These are phyloP conservation scores for Avena eriantha DNA, from an alignment of 176 grass and related monocot genomes.

Conservation along the genomic window DNA sequence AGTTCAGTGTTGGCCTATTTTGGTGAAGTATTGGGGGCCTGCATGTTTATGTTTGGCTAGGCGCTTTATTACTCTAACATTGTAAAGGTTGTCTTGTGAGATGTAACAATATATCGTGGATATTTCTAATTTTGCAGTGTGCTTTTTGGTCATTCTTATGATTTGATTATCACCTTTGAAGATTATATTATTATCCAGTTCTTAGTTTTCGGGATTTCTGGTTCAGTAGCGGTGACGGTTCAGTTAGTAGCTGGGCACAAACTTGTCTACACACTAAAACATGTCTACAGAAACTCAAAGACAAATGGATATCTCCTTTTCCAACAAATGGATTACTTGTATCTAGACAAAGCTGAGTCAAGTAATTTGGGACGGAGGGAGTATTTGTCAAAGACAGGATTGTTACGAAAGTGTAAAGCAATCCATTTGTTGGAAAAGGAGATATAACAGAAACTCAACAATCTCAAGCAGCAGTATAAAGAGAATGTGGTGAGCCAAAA, in stretches of 20 bases:
- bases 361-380: too few relatives aligned
- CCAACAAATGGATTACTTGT: too few relatives aligned
- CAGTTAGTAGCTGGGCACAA: neutral
- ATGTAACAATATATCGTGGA: neutral
- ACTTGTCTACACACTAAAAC: neutral
- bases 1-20: neutral
- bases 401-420: neutral
- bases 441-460: constrained; percentile 16
- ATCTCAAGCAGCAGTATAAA: neutral
- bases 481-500: neutral
- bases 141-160: neutral
- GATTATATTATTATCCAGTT: neutral
- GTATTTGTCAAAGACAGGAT: neutral
- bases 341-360: too few relatives aligned
- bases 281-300: too few relatives aligned
- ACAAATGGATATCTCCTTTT: too few relatives aligned
- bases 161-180: neutral
- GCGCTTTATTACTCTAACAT: neutral
- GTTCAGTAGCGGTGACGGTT: neutral
- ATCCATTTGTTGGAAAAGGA: neutral
- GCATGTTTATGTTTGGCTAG: neutral
- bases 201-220: neutral
- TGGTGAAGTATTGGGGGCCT: neutral
- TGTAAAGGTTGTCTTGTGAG: neutral
- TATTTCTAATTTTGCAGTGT: neutral